These are phyloP conservation scores for Paracoccidioides lutzii DNA, from an alignment of 2,329 filamentous ascomycete genomes.

Conservation along the genomic window DNA sequence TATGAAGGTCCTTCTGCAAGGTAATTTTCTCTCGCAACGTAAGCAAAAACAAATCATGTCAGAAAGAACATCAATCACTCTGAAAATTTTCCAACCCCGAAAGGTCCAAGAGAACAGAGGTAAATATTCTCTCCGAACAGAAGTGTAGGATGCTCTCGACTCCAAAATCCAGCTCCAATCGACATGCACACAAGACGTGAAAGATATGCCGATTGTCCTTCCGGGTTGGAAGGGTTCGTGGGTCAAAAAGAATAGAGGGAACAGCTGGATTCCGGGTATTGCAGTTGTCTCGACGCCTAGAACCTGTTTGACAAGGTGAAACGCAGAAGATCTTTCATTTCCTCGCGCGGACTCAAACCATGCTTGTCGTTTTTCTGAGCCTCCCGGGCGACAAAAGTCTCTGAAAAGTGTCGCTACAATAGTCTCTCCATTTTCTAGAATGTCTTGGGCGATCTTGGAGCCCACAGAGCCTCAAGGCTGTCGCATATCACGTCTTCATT, in stretches of 20 bases:
- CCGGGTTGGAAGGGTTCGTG: conserved; percentile 21
- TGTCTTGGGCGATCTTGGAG: too few species aligned
- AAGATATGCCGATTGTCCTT: conserved; percentile 25
- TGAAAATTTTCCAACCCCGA: not conserved
- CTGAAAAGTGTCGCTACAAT: too few species aligned
- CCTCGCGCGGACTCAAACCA: too few species aligned
- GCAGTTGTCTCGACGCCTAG: not conserved
- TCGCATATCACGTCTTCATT: not conserved
- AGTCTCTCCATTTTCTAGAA: too few species aligned
- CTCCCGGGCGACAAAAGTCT: too few species aligned
- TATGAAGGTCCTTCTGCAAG: conserved; percentile 31
- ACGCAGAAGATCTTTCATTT: too few species aligned
- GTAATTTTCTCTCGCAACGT: conserved; percentile 27
- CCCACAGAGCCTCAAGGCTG: not conserved
- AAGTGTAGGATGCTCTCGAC: not conserved
- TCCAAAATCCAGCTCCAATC: conserved; percentile 27
- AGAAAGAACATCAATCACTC: conserved; percentile 2
- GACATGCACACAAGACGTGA: conserved; percentile 32
- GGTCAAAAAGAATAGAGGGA: conserved; percentile 9
- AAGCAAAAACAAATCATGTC: conserved; percentile 5
- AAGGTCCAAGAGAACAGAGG: conserved; percentile 6
- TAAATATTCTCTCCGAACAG: not conserved
- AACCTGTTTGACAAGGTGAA: not conserved
- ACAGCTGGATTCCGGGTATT: conserved; percentile 19
- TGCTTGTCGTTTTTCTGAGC: too few species aligned